phyloP scores from a whole-genome alignment of 441 rosid genomes.

The Francoa sonchifolia region DNA sequence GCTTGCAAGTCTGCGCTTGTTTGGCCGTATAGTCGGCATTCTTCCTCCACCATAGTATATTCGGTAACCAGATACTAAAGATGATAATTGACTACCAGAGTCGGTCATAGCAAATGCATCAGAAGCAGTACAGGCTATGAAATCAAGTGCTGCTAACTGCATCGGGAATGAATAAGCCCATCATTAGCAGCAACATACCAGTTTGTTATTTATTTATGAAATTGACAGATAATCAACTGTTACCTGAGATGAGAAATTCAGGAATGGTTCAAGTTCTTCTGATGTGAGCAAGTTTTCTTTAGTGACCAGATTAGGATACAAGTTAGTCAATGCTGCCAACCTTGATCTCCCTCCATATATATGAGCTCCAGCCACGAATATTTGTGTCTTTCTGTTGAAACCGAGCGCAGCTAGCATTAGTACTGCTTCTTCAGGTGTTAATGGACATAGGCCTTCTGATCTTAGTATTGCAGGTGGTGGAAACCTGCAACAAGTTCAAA shows the following conservation, averaged over 20 bases:
- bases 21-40: slow-evolving; percentile 90
- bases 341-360: slow-evolving; percentile 67
- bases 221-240: not conserved
- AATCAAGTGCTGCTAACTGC: slow-evolving; percentile 88
- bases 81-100: slow-evolving; percentile 85
- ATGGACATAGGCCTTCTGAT: slow-evolving; percentile 80
- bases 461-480: slow-evolving; percentile 68
- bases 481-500: slow-evolving; percentile 32
- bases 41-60: slow-evolving; percentile 81
- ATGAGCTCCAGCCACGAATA: slow-evolving; percentile 83
- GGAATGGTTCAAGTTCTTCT: slow-evolving; percentile 66
- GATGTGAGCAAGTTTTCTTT: slow-evolving; percentile 82
- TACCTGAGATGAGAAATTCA: slow-evolving; percentile 89
- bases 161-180: too few relatives aligned
- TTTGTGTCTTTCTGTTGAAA: slow-evolving; percentile 61
- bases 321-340: slow-evolving; percentile 60
- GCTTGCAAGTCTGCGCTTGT: slow-evolving; percentile 69
- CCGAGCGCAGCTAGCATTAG: slow-evolving; percentile 96
- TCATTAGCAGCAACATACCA: too few relatives aligned
- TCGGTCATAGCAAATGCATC: slow-evolving; percentile 97
- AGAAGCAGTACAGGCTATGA: slow-evolving; percentile 65
- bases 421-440: slow-evolving; percentile 90
- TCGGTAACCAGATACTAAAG: slow-evolving; percentile 84
- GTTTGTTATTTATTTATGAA: not conserved
- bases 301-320: slow-evolving; percentile 84